These are phyloP conservation scores for Endotrypanum monterogeii DNA, from an alignment of 208 protist genomes.

Conservation along the genomic window DNA sequence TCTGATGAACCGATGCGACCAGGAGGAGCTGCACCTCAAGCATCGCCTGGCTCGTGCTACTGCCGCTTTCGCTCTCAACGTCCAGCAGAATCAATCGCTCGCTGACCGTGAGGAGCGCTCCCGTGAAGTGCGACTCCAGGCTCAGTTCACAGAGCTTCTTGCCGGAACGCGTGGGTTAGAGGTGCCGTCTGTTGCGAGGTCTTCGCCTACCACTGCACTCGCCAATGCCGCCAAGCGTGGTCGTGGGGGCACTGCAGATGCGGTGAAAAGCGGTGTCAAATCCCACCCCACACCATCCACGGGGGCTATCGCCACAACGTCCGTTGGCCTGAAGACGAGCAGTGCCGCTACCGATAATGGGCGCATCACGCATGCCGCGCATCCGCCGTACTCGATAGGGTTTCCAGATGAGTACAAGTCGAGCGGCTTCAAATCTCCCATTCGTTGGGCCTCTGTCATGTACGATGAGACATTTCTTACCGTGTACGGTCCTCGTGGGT, in stretches of 20 bases:
- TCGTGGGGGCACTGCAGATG: background rate
- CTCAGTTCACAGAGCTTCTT: conserved; percentile 36
- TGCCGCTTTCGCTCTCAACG: conserved; percentile 11
- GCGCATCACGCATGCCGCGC: background rate
- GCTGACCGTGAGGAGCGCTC: conserved; percentile 30
- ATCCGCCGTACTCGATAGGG: conserved; percentile 21
- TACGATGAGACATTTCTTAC: conserved; percentile 70
- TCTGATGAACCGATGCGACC: conserved; percentile 39
- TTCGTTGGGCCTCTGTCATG: conserved; percentile 74
- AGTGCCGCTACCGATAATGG: background rate
- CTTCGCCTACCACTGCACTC: background rate
- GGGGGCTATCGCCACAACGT: background rate
- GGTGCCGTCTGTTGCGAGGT: conserved; percentile 4
- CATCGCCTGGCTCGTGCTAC: conserved; percentile 31
- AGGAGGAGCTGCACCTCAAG: conserved; percentile 32
- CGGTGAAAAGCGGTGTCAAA: too few relatives aligned
- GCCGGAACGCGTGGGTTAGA: conserved; percentile 11
- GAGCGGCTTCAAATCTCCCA: conserved; percentile 68
- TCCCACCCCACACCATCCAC: background rate
- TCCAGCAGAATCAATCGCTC: conserved; percentile 18
- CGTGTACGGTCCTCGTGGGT: conserved; percentile 51
- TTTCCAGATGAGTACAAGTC: conserved; percentile 65
- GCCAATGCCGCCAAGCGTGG: background rate
- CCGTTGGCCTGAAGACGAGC: background rate
- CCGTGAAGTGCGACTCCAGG: conserved; percentile 33